Conservation (phyloP, 495 filamentous ascomycete genomes). For the Xanthoparmelia taractica region DNA sequence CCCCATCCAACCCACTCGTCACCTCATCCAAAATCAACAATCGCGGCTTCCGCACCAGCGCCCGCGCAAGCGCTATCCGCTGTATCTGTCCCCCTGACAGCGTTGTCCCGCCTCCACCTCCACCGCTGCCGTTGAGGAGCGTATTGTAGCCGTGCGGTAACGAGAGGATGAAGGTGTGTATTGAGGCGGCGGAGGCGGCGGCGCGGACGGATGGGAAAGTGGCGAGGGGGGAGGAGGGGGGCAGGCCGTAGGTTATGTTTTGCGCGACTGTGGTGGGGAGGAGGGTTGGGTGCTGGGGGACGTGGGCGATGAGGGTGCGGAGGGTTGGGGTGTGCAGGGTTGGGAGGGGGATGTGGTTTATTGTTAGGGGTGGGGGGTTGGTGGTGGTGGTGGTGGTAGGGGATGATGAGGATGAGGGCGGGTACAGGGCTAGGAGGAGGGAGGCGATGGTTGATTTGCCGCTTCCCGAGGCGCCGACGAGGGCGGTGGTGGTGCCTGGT, state of each 20-base stretch:
- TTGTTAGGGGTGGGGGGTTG: no score
- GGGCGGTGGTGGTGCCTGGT: slow-evolving; percentile 55
- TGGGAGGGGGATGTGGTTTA: slow-evolving; percentile 48
- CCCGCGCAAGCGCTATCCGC: slow-evolving; percentile 72
- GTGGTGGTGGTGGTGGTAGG: slow-evolving; percentile 31
- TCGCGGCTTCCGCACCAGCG: slow-evolving; percentile 59
- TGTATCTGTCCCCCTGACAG: slow-evolving; percentile 84
- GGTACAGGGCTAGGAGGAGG: slow-evolving; percentile 62
- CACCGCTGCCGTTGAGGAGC: slow-evolving; percentile 63
- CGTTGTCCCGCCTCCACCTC: slow-evolving; percentile 62
- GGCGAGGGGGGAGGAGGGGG: slow-evolving; percentile 34
- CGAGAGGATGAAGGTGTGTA: slow-evolving; percentile 72
- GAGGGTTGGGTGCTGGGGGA: slow-evolving; percentile 70
- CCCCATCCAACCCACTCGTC: slow-evolving; percentile 69
- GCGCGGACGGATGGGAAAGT: slow-evolving; percentile 36
- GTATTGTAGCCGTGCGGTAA: slow-evolving; percentile 70
- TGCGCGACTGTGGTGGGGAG: slow-evolving; percentile 63
- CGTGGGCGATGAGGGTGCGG: slow-evolving; percentile 61
- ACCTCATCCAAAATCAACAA: slow-evolving; percentile 83
- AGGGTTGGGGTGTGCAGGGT: slow-evolving; percentile 54
- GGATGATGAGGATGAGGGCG: no score
- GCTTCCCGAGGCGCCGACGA: slow-evolving; percentile 76
- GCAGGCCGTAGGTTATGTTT: slow-evolving; percentile 78
- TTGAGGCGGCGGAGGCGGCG: slow-evolving; percentile 62
- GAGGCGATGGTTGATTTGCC: slow-evolving; percentile 84